Evolutionary conservation across 495 filamentous ascomycete genomes (phyloP), one percentile per base, ranked within the genome.

Genomic region (Neurospora sublineolata): DNA sequence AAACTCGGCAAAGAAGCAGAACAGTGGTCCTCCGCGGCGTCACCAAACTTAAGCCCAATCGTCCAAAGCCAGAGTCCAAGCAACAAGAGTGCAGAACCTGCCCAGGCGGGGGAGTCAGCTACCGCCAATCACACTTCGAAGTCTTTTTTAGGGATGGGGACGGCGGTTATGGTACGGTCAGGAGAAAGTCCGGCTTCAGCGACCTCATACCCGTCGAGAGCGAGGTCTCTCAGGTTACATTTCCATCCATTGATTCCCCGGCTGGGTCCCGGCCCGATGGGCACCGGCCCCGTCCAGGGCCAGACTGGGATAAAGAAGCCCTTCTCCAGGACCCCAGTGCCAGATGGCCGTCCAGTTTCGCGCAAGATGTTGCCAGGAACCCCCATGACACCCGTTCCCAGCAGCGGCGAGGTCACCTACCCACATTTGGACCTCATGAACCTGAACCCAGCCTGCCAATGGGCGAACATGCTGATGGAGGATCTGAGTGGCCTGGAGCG

Each of bases 11-110:
- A 76, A 16, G 77, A 83, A 58, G 80, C 78, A 27, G 75, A 76
- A 14, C 80, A 81, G 9, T 87, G 86, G 86, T 84, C 80, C 18
- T 85, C 82, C n/a, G 81, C 82, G 12, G 80, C 79, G 33, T 82
- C 84, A 69, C 84, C 84, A 12, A 77, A 76, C 18, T 70, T 84
- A 64, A 84, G 83, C 68, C 83, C 85, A 1, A 85, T 86, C 52
- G 73, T 76, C 20, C 82, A 85, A 73, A 84, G 83, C 16, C 52
- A 78, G n/a, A 74, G 73, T 20, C 79, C 42, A 36, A 75, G 69
- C 39, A 68, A 18, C 23, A 69, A 30, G n/a, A n/a, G 52, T 18
- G 52, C 3, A 9, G 52, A 64, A 36, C 12, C 38, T n/a, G 37
- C 44, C 30, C 69, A 71, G 11, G 11, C 38, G 3, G 76, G 73